Percentiles rank a stretch among this genome's conserved stretches.
Evolutionary conservation across 345 rosid genomes (phyloP).

Genomic region (Linum lewisii): DNA sequence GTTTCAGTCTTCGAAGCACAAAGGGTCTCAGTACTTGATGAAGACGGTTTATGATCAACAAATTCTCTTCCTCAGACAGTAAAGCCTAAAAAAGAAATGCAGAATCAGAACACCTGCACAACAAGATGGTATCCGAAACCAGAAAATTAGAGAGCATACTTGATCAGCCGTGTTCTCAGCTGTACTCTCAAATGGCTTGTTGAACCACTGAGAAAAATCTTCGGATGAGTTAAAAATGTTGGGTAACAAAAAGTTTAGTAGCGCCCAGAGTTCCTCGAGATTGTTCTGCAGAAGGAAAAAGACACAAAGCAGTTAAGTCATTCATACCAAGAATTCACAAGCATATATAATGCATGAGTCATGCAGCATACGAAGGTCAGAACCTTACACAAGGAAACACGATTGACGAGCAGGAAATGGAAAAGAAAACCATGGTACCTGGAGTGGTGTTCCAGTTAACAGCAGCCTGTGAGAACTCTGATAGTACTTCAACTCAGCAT

Average conservation of each 20-base stretch:
- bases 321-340: conserved; percentile 1
- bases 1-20: conserved; percentile 85
- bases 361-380: neutral
- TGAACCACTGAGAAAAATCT: conserved; percentile 96
- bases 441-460: conserved; percentile 85
- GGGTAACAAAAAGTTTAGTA: conserved; percentile 84
- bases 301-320: conserved; percentile 12
- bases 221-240: conserved; percentile 89
- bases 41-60: conserved; percentile 80
- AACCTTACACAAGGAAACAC: neutral
- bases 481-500: conserved; percentile 88
- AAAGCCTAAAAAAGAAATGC: conserved; percentile 43
- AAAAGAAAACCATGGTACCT: conserved; percentile 30
- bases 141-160: conserved; percentile 33
- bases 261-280: conserved; percentile 93
- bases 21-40: conserved; percentile 97
- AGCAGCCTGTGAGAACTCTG: conserved; percentile 75
- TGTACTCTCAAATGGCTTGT: conserved; percentile 84
- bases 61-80: conserved; percentile 88
- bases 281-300: conserved; percentile 49
- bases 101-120: conserved; percentile 2
- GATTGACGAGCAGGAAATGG: neutral
- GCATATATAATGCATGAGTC: neutral
- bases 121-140: neutral
- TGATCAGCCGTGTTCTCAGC: conserved; percentile 80